Evolutionary conservation across 2,329 filamentous ascomycete genomes (phyloP).

Genomic region (Stagonosporopsis tanaceti): DNA sequence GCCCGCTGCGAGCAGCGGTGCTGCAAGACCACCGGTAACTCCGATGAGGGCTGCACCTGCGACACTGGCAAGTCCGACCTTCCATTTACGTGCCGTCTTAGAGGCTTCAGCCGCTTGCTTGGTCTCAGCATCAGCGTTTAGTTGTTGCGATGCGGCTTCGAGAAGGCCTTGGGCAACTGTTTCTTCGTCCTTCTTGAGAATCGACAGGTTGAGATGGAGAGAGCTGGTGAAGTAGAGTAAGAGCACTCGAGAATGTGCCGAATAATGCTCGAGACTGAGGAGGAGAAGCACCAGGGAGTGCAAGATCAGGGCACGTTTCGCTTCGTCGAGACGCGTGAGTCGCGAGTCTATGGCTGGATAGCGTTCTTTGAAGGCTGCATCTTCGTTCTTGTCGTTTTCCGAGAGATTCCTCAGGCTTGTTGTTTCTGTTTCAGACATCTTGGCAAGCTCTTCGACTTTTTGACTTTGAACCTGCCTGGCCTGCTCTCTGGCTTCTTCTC

Average conservation of each 20-base stretch:
- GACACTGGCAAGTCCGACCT: conserved; percentile 86
- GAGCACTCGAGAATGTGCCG: conserved; percentile 74
- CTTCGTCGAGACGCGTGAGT: conserved; percentile 65
- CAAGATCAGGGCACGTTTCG: conserved; percentile 72
- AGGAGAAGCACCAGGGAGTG: conserved; percentile 76
- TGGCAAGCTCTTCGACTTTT: conserved; percentile 40
- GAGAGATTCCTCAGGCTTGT: conserved; percentile 39
- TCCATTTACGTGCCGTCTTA: conserved; percentile 72
- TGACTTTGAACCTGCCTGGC: conserved; percentile 31
- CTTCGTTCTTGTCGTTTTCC: conserved; percentile 42
- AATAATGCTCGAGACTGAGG: conserved; percentile 80
- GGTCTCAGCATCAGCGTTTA: conserved; percentile 79
- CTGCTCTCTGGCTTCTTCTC: conserved; percentile 45
- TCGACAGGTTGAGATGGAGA: conserved; percentile 70
- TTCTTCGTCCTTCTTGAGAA: conserved; percentile 75
- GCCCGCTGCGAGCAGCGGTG: conserved; percentile 78
- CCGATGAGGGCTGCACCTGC: conserved; percentile 89
- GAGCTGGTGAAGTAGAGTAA: conserved; percentile 75
- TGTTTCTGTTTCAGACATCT: conserved; percentile 30
- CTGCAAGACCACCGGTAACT: conserved; percentile 79
- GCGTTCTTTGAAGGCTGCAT: conserved; percentile 51
- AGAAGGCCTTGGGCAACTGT: conserved; percentile 78
- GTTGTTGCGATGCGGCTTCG: conserved; percentile 71
- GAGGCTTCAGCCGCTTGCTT: conserved; percentile 75
- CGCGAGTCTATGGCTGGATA: conserved; percentile 53